Evolutionary conservation across 2,329 filamentous ascomycete species (phyloP).

Genomic region (Cadophora luteo-olivacea): DNA sequence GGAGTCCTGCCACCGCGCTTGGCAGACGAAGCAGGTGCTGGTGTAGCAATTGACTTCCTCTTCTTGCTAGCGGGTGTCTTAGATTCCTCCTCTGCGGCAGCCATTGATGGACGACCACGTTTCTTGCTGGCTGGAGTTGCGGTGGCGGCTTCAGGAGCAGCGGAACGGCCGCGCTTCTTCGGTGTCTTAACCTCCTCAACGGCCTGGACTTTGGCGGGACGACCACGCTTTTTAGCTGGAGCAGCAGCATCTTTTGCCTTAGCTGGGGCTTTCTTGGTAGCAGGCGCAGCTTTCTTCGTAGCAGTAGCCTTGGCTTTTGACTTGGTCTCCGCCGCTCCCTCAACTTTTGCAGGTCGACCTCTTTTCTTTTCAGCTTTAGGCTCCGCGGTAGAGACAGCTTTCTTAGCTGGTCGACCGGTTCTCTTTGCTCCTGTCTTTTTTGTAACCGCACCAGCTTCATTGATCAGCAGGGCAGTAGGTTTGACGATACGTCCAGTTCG

Average conservation of each 20-base stretch:
- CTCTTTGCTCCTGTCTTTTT: neutral
- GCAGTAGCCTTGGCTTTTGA: neutral
- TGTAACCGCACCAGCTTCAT: neutral
- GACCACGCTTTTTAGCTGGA: conserved; percentile 11
- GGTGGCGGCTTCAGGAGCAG: conserved; percentile 3
- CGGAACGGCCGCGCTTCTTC: conserved; percentile 28
- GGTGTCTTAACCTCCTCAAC: neutral
- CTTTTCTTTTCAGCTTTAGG: conserved; percentile 9
- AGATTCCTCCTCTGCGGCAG: conserved; percentile 15
- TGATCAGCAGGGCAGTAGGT: conserved; percentile 22
- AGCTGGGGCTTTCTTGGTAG: neutral
- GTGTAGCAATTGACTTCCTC: conserved; percentile 13
- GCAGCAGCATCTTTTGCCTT: conserved; percentile 18
- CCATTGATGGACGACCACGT: conserved; percentile 16
- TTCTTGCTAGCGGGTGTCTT: conserved; percentile 23
- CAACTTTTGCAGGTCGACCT: conserved; percentile 1
- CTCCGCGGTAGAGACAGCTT: neutral
- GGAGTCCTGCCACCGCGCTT: conserved; percentile 15
- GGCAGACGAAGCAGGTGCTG: conserved; percentile 13
- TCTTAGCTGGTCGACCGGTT: neutral
- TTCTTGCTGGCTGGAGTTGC: conserved; percentile 20
- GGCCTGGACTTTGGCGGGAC: conserved; percentile 12
- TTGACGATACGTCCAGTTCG: conserved; percentile 10
- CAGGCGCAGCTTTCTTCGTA: neutral
- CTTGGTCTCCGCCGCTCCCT: neutral